These are phyloP conservation scores for Ceratocystis alfenasii DNA, from an alignment of 2,329 filamentous ascomycete genomes.

Conservation along the genomic window DNA sequence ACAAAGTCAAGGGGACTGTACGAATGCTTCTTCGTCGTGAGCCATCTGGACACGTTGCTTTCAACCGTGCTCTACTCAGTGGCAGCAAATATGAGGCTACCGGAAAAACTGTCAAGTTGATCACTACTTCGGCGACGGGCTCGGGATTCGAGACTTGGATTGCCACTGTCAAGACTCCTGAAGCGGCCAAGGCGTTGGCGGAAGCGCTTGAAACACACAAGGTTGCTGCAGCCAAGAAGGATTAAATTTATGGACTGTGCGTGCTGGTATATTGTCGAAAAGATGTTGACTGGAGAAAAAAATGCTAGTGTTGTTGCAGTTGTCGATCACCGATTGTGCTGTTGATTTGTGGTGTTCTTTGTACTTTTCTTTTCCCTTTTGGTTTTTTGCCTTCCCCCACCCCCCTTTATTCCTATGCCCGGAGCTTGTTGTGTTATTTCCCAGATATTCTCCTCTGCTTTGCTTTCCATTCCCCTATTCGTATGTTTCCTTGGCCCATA, in stretches of 20 bases:
- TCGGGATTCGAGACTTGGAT: slow-evolving; percentile 56
- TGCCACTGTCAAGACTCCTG: slow-evolving; percentile 55
- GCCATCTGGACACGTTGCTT: slow-evolving; percentile 57
- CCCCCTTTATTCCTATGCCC: background rate
- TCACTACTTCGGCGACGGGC: slow-evolving; percentile 45
- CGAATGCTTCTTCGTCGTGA: slow-evolving; percentile 64
- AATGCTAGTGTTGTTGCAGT: background rate
- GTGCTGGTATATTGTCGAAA: background rate
- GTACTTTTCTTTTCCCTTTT: background rate
- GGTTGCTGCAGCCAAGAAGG: slow-evolving; percentile 42
- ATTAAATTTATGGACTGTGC: background rate
- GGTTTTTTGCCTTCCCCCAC: background rate
- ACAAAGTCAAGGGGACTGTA: slow-evolving; percentile 55
- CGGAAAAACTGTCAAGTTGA: slow-evolving; percentile 49
- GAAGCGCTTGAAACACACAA: slow-evolving; percentile 43
- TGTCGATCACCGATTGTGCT: background rate
- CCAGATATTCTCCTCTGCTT: background rate
- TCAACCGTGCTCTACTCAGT: slow-evolving; percentile 57
- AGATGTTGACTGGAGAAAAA: background rate
- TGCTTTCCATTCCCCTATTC: background rate
- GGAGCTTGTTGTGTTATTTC: slow-evolving; percentile 9
- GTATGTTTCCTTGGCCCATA: slow-evolving; percentile 1
- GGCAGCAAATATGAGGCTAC: slow-evolving; percentile 50
- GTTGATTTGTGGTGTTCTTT: slow-evolving; percentile 6
- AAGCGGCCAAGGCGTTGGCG: slow-evolving; percentile 44